Evolutionary conservation across 495 filamentous ascomycete genomes (phyloP).

Genomic region (Talaromyces ruber): DNA sequence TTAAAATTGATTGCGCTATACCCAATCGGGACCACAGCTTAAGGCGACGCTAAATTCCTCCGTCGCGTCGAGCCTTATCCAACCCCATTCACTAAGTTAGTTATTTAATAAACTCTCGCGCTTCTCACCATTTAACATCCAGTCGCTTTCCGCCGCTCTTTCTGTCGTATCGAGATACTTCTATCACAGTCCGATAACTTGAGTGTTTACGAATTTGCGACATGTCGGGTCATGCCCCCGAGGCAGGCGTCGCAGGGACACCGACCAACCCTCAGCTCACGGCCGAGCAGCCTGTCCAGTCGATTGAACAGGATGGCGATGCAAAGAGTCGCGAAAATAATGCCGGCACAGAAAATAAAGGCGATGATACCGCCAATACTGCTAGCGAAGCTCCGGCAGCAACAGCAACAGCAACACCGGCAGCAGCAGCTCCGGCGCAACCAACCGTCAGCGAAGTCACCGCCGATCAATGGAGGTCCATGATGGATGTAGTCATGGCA

Average conservation of each 20-base stretch:
- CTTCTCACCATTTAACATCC: background rate
- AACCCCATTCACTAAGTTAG: no score
- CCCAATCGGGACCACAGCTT: background rate
- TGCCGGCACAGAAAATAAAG: constrained; percentile 5
- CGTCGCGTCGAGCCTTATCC: background rate
- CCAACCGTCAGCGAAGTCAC: constrained; percentile 22
- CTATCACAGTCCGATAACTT: background rate
- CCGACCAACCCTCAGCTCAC: constrained; percentile 17
- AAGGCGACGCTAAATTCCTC: background rate
- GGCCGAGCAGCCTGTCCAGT: constrained; percentile 33
- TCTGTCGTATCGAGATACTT: background rate
- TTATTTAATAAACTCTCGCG: background rate
- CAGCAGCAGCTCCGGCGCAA: background rate
- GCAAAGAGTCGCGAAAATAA: background rate
- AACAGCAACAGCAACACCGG: background rate
- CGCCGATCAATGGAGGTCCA: constrained; percentile 49
- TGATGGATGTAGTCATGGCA: constrained; percentile 49
- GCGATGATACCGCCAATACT: constrained; percentile 1
- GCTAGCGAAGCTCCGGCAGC: background rate
- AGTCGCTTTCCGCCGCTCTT: background rate
- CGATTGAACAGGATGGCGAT: constrained; percentile 30
- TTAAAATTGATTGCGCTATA: no score
- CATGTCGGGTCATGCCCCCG: constrained; percentile 69
- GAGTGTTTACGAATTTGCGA: background rate
- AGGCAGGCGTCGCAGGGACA: constrained; percentile 46